A percentile compares a stretch with the other conserved stretches of the same genome.
Evolutionary conservation across 192 early-diverging fungal genomes (phyloP).

Genomic region (Kappamyces sp.): DNA sequence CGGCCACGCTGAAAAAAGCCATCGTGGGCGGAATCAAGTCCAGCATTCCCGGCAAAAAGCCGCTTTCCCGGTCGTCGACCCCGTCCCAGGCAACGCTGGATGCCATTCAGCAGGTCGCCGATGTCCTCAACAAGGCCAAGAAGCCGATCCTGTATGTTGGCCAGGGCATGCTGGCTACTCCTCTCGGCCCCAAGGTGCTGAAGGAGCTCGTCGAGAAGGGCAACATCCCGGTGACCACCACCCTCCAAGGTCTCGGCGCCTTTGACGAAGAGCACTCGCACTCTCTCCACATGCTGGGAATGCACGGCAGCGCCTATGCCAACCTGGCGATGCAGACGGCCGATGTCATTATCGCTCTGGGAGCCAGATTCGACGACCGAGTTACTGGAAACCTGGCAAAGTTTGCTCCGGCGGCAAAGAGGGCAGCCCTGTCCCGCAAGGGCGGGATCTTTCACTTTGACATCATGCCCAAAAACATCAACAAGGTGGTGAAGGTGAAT

Average conservation of each 20-base stretch:
- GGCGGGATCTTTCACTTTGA: slow-evolving; percentile 99
- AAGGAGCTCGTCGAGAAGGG: slow-evolving; percentile 77
- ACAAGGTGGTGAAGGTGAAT: slow-evolving; percentile 92
- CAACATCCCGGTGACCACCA: slow-evolving; percentile 98
- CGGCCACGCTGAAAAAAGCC: slow-evolving; percentile 73
- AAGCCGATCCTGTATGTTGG: slow-evolving; percentile 94
- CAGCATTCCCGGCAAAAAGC: slow-evolving; percentile 64
- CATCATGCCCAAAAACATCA: slow-evolving; percentile 99
- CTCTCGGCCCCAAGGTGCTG: slow-evolving; percentile 75
- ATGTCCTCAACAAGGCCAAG: slow-evolving; percentile 81
- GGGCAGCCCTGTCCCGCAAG: slow-evolving; percentile 76
- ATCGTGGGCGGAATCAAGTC: slow-evolving; percentile 58
- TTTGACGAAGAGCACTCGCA: slow-evolving; percentile 89
- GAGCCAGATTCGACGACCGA: slow-evolving; percentile 97
- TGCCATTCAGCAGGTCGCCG: slow-evolving; percentile 65
- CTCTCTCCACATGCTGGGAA: slow-evolving; percentile 96
- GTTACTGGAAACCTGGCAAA: slow-evolving; percentile 82
- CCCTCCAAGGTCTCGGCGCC: slow-evolving; percentile 84
- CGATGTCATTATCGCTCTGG: slow-evolving; percentile 90
- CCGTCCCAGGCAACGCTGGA: slow-evolving; percentile 45
- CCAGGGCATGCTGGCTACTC: slow-evolving; percentile 77
- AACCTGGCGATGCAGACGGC: slow-evolving; percentile 97
- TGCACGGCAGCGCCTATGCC: slow-evolving; percentile 97
- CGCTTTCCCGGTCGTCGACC: slow-evolving; percentile 39
- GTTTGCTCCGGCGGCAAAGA: slow-evolving; percentile 90